Percentiles rank a stretch among this genome's conserved stretches.
Evolutionary conservation across 805 yeast genomes (phyloP).

Genomic region (Candida fluviatilis): DNA sequence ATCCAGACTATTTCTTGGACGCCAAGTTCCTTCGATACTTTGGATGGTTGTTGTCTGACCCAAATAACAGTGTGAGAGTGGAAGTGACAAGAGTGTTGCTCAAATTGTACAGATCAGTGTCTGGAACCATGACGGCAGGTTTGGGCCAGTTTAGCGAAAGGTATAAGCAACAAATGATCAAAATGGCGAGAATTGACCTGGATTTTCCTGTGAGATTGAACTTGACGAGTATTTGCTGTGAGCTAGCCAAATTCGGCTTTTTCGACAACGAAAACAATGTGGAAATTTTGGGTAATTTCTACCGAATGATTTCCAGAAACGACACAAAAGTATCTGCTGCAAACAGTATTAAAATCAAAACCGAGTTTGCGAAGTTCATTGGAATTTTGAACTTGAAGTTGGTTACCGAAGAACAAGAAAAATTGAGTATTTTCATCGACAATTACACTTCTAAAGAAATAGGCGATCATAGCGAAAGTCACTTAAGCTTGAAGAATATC

Average conservation of each 20-base stretch:
- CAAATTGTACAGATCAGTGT: constrained; percentile 37
- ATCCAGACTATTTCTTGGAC: constrained; percentile 69
- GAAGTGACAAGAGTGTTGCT: constrained; percentile 58
- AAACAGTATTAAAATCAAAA: constrained; percentile 23
- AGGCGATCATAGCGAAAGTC: constrained; percentile 16
- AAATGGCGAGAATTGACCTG: constrained; percentile 41
- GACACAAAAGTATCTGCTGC: constrained; percentile 6
- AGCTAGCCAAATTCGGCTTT: constrained; percentile 56
- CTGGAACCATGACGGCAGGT: constrained; percentile 45
- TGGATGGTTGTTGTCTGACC: constrained; percentile 84
- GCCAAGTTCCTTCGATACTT: constrained; percentile 68
- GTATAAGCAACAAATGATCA: constrained; percentile 60
- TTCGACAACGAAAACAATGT: constrained; percentile 56
- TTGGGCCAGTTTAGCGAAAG: constrained; percentile 76
- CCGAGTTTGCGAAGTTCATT: constrained; percentile 55
- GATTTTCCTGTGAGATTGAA: constrained; percentile 52
- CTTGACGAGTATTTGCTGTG: constrained; percentile 49
- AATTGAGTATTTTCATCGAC: constrained; percentile 26
- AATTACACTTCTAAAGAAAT: constrained; percentile 20
- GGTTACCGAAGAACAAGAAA: constrained; percentile 32
- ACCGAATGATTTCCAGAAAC: constrained; percentile 18
- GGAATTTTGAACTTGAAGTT: constrained; percentile 39
- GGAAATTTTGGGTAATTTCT: constrained; percentile 16
- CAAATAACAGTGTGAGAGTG: constrained; percentile 52
- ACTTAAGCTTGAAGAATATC: constrained; percentile 18